Conservation (phyloP, 441 rosid species). For the Manihot esculenta region DNA sequence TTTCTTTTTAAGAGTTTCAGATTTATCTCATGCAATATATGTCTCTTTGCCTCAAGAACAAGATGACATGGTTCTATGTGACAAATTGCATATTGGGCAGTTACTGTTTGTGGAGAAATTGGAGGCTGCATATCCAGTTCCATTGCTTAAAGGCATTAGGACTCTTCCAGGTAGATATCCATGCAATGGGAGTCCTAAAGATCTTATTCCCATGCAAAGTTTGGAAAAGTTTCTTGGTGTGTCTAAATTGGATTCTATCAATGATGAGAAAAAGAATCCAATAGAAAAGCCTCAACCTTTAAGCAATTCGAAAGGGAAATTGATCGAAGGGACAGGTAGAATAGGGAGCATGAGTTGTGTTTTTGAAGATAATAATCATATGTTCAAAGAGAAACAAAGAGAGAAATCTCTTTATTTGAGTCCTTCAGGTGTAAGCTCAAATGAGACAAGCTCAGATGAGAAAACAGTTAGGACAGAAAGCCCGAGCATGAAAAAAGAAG, state of each 20-base stretch:
- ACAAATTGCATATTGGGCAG: conserved; percentile 65
- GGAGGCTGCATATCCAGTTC: conserved; percentile 70
- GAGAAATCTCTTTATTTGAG: not conserved
- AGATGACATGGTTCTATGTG: conserved; percentile 58
- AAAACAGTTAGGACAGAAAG: not conserved
- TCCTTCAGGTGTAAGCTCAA: conserved; percentile 16
- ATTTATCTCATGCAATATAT: conserved; percentile 60
- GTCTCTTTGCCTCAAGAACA: conserved; percentile 67
- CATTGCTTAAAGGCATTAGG: conserved; percentile 58
- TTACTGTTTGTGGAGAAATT: conserved; percentile 52
- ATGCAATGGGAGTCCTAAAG: conserved; percentile 45
- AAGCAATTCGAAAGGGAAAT: conserved; percentile 18
- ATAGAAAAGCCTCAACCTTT: conserved; percentile 30
- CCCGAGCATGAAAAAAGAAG: not conserved
- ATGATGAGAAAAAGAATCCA: conserved; percentile 29
- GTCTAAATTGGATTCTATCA: conserved; percentile 29
- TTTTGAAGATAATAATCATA: conserved; percentile 1
- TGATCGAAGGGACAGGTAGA: not conserved
- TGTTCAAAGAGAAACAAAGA: conserved; percentile 6
- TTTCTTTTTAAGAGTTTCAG: conserved; percentile 61
- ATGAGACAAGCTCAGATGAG: conserved; percentile 10
- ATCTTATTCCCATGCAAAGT: conserved; percentile 46
- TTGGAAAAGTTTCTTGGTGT: conserved; percentile 44
- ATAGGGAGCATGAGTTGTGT: not conserved
- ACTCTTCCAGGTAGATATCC: conserved; percentile 57